Evolutionary conservation across 768 basidiomycete genomes (phyloP).

Genomic region (Tricholomella constricta): DNA sequence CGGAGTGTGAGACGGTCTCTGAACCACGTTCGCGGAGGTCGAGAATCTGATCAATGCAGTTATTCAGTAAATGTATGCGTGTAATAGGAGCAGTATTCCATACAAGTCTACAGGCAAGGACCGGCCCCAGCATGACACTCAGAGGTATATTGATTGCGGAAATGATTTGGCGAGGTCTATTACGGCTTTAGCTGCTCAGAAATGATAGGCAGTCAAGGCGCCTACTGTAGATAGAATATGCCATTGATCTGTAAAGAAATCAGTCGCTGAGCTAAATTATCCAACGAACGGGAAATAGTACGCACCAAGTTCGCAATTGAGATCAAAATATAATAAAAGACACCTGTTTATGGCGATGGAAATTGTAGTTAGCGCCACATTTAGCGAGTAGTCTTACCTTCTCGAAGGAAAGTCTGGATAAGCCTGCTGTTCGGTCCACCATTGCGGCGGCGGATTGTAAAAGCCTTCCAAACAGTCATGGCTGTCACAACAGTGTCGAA

Average conservation of each 20-base stretch:
- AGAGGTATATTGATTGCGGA: constrained; percentile 84
- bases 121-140: constrained; percentile 80
- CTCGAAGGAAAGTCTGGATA: constrained; percentile 83
- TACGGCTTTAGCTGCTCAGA: background rate
- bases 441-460: constrained; percentile 72
- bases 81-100: constrained; percentile 15
- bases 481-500: constrained; percentile 81
- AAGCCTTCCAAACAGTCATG: constrained; percentile 81
- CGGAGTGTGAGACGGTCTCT: constrained; percentile 74
- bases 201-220: background rate
- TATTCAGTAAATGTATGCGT: constrained; percentile 7
- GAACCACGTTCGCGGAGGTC: constrained; percentile 83
- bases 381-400: constrained; percentile 47
- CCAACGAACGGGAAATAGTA: background rate
- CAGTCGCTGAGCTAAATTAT: background rate
- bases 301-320: constrained; percentile 78
- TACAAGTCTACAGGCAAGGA: constrained; percentile 79
- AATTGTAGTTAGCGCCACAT: background rate
- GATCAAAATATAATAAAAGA: constrained; percentile 84
- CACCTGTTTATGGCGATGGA: constrained; percentile 44
- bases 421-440: constrained; percentile 77
- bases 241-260: constrained; percentile 59
- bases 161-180: constrained; percentile 77
- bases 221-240: constrained; percentile 84
- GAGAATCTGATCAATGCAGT: constrained; percentile 53